These are phyloP conservation scores for Salix udensis DNA, from an alignment of 345 rosid species.

Conservation along the genomic window DNA sequence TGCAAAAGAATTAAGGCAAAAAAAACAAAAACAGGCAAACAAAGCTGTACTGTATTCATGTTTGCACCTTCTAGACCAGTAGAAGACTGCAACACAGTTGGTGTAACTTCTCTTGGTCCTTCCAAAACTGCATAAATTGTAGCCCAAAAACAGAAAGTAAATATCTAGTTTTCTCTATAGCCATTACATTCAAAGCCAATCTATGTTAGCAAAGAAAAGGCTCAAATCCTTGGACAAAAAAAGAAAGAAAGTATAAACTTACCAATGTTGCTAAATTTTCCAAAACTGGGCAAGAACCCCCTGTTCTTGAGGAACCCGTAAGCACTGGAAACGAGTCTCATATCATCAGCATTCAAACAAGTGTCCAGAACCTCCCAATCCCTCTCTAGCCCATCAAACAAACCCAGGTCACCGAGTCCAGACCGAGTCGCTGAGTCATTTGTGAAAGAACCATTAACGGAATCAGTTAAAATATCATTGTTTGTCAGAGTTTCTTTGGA, in stretches of 20 bases:
- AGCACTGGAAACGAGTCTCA: conserved; percentile 75
- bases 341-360: conserved; percentile 86
- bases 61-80: conserved; percentile 80
- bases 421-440: conserved; percentile 15
- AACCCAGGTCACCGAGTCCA: conserved; percentile 33
- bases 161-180: neutral
- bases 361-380: conserved; percentile 87
- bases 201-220: too few species aligned
- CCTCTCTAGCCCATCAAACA: conserved; percentile 35
- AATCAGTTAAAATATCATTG: conserved; percentile 15
- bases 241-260: neutral
- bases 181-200: too few species aligned
- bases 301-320: conserved; percentile 60
- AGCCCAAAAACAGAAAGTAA: neutral
- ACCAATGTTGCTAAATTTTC: conserved; percentile 68
- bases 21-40: neutral
- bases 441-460: conserved; percentile 11
- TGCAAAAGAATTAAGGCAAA: neutral
- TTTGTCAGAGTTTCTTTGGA: conserved; percentile 33
- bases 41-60: neutral
- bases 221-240: neutral
- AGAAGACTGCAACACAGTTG: conserved; percentile 59
- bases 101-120: conserved; percentile 80
- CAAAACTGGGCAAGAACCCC: conserved; percentile 66
- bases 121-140: conserved; percentile 55